These are phyloP conservation scores for Chaetomiaceae sp. DNA, from an alignment of 2,329 filamentous ascomycete species.

Conservation along the genomic window DNA sequence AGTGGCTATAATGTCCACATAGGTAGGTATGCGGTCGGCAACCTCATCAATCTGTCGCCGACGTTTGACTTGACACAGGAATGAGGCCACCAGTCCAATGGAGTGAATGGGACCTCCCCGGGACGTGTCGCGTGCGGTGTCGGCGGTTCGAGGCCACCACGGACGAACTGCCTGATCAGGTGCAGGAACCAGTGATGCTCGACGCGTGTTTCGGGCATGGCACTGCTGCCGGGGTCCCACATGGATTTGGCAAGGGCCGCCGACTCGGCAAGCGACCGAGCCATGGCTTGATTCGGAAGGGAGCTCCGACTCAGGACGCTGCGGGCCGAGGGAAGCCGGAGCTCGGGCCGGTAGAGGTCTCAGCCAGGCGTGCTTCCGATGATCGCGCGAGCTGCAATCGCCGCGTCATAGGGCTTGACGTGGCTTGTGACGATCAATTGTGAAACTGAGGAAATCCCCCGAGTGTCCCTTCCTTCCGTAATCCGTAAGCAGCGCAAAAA, in stretches of 20 bases:
- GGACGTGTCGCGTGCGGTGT: too few species aligned
- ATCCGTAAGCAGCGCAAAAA: not conserved
- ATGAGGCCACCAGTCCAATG: not conserved
- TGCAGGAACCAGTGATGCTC: not conserved
- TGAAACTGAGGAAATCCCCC: not conserved
- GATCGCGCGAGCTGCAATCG: not conserved
- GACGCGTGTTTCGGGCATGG: not conserved
- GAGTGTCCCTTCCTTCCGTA: not conserved
- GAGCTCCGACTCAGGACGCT: not conserved
- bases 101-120: too few species aligned
- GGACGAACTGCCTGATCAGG: not conserved
- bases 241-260: not conserved
- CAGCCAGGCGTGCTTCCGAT: not conserved
- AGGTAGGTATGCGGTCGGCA: too few species aligned
- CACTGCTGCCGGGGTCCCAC: not conserved
- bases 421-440: not conserved
- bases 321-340: not conserved
- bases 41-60: not conserved
- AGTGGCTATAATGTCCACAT: too few species aligned
- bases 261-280: not conserved
- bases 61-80: not conserved
- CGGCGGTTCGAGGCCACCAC: not conserved
- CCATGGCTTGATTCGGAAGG: not conserved
- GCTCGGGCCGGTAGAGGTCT: not conserved
- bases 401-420: not conserved